phyloP scores from a whole-genome alignment of 2,329 filamentous ascomycete species.

The Penicillium sp. region DNA sequence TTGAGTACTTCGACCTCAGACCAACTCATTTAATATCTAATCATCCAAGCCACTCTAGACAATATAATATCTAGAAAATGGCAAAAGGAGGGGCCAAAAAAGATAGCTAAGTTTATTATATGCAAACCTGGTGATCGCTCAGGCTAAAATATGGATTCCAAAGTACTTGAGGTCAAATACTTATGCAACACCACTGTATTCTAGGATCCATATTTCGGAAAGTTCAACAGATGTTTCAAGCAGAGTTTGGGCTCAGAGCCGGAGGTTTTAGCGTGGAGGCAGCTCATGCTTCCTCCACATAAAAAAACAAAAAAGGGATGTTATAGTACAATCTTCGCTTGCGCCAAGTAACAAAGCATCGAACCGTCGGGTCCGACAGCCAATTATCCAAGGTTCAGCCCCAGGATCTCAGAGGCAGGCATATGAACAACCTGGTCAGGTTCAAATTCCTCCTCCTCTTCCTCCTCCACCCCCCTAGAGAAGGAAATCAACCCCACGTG shows the following conservation, averaged over 20 bases:
- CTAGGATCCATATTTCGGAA: no score
- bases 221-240: background rate
- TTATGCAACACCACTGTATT: no score
- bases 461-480: background rate
- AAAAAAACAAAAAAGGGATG: background rate
- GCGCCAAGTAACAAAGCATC: background rate
- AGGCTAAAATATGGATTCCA: no score
- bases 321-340: constrained; percentile 13
- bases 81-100: no score
- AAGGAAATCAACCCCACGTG: constrained; percentile 31
- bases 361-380: background rate
- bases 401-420: constrained; percentile 21
- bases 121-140: no score
- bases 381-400: background rate
- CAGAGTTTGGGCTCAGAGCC: background rate
- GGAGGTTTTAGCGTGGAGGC: background rate
- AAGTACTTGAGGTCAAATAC: no score
- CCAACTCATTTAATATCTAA: no score
- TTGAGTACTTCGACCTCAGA: no score
- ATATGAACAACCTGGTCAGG: constrained; percentile 2
- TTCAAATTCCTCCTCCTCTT: constrained; percentile 15
- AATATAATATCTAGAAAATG: no score
- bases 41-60: no score
- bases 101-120: no score
- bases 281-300: background rate